Conservation (phyloP, 192 early-diverging fungal genomes). For the Dispira parvispora region DNA sequence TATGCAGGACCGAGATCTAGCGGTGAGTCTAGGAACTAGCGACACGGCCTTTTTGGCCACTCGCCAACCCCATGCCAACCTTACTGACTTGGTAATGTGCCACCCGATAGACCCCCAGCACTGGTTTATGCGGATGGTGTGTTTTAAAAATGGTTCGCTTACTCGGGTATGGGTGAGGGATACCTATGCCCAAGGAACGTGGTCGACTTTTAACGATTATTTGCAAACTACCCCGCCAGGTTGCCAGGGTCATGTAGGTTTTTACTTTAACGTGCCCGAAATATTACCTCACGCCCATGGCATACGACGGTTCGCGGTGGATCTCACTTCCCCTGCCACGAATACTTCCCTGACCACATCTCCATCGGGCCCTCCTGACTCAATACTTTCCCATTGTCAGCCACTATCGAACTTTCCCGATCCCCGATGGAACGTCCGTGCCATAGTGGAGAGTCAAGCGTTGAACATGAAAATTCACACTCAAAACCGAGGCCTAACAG, state of each 20-base stretch:
- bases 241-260: not conserved
- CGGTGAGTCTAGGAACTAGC: not conserved
- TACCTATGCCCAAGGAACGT: not conserved
- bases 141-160: not conserved
- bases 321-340: not conserved
- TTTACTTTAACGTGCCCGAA: not conserved
- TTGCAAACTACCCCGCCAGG: not conserved
- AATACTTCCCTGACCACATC: too few relatives aligned
- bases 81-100: not conserved
- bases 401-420: not conserved
- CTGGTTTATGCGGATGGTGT: not conserved
- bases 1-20: not conserved
- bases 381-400: not conserved
- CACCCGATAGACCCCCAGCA: not conserved
- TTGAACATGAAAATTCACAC: not conserved
- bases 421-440: not conserved
- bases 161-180: not conserved
- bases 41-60: slow-evolving; percentile 1
- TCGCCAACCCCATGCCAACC: not conserved
- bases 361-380: not conserved
- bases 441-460: not conserved
- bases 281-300: not conserved
- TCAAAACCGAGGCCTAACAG: not conserved
- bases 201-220: not conserved
- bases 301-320: not conserved